Evolutionary conservation across 2,329 filamentous ascomycete genomes (phyloP).

Genomic region (Ophiostoma himal-ulmi): DNA sequence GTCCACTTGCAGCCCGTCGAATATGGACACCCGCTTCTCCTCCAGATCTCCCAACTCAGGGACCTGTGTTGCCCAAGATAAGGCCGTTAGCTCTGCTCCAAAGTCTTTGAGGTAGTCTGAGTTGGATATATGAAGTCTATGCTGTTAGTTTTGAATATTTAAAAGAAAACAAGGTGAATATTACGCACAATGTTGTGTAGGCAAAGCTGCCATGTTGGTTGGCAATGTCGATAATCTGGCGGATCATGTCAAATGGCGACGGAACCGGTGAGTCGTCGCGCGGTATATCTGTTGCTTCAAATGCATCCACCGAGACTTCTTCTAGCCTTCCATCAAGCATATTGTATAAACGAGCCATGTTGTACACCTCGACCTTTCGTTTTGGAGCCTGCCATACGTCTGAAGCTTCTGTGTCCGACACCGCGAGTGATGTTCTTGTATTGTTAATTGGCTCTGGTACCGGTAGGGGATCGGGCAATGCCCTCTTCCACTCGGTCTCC

Average conservation of each 20-base stretch:
- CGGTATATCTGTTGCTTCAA: not conserved
- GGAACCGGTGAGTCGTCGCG: slow-evolving; percentile 6
- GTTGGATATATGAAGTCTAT: slow-evolving; percentile 22
- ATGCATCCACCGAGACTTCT: slow-evolving; percentile 7
- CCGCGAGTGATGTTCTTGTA: not conserved
- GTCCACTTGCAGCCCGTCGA: slow-evolving; percentile 8
- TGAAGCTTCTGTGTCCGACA: not conserved
- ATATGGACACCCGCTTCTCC: slow-evolving; percentile 18
- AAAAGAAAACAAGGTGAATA: not conserved
- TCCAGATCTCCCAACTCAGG: slow-evolving; percentile 11
- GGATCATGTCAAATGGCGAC: slow-evolving; percentile 18
- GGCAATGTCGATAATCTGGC: slow-evolving; percentile 15
- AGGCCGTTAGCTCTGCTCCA: slow-evolving; percentile 18
- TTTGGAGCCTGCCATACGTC: not conserved
- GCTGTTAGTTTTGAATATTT: not conserved
- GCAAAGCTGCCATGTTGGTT: slow-evolving; percentile 19
- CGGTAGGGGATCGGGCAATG: not conserved
- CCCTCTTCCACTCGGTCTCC: not conserved
- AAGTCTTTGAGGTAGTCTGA: slow-evolving; percentile 15
- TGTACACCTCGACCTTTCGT: slow-evolving; percentile 4
- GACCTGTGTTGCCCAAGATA: slow-evolving; percentile 20
- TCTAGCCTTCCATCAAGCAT: slow-evolving; percentile 13
- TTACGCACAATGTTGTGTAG: slow-evolving; percentile 24
- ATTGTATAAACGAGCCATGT: slow-evolving; percentile 18
- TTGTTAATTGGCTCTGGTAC: not conserved